These are phyloP conservation scores for Ascocoryne sarcoides DNA, from an alignment of 2,329 filamentous ascomycete genomes.

Conservation along the genomic window DNA sequence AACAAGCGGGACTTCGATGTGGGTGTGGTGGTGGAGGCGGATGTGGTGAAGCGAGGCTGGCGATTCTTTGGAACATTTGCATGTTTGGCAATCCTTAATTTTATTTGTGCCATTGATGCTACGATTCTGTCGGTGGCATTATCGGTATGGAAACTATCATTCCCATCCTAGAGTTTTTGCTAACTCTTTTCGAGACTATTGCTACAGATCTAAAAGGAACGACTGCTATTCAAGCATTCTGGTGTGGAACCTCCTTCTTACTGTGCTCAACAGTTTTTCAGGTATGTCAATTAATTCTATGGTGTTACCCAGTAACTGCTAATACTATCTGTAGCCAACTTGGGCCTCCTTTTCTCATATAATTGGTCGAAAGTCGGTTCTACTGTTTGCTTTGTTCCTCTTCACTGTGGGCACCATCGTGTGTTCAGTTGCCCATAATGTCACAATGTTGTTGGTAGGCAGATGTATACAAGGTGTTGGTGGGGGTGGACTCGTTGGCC, in stretches of 20 bases:
- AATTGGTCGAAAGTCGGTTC: conserved; percentile 18
- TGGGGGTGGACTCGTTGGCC: conserved; percentile 39
- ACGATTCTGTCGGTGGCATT: conserved; percentile 40
- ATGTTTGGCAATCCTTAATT: conserved; percentile 21
- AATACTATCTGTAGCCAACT: too few relatives aligned
- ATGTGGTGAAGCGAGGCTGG: background rate
- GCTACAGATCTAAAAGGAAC: conserved; percentile 4
- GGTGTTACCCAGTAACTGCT: too few relatives aligned
- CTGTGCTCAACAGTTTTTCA: conserved; percentile 52
- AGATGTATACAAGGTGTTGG: conserved; percentile 40
- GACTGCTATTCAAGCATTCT: conserved; percentile 8
- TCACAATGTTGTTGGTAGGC: background rate
- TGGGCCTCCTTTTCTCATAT: conserved; percentile 22
- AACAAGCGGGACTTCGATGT: too few relatives aligned
- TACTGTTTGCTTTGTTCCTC: conserved; percentile 20
- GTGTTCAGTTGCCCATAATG: conserved; percentile 27
- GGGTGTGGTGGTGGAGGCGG: too few relatives aligned
- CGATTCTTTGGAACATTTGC: conserved; percentile 18
- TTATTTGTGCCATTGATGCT: conserved; percentile 57
- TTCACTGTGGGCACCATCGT: conserved; percentile 33
- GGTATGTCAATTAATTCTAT: too few relatives aligned
- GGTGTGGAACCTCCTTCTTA: conserved; percentile 6
- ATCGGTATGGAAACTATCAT: conserved; percentile 14
- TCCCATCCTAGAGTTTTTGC: background rate
- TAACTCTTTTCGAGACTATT: conserved; percentile 16